These are phyloP conservation scores for Hebeloma cylindrosporum DNA, from an alignment of 768 basidiomycete species.

Conservation along the genomic window DNA sequence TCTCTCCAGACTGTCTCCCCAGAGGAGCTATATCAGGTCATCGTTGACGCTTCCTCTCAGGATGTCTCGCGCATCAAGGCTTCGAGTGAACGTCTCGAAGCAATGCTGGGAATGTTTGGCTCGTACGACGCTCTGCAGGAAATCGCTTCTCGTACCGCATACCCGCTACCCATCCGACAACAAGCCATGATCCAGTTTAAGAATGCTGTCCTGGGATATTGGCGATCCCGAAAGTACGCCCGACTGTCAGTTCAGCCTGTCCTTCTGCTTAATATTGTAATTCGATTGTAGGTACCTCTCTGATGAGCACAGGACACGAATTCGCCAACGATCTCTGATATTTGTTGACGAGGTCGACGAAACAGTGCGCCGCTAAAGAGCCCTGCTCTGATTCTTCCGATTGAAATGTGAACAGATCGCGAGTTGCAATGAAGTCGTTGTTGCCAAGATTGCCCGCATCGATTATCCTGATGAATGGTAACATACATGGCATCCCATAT, in stretches of 20 bases:
- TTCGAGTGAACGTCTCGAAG: conserved; percentile 61
- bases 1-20: conserved; percentile 49
- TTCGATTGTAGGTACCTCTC: conserved; percentile 56
- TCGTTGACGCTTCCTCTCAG: conserved; percentile 73
- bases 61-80: conserved; percentile 54
- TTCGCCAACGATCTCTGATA: conserved; percentile 60
- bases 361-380: conserved; percentile 44
- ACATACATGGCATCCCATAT: neutral
- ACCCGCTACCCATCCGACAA: conserved; percentile 69
- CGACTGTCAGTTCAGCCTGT: neutral
- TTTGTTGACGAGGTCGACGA: conserved; percentile 81
- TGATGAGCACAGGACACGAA: conserved; percentile 64
- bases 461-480: conserved; percentile 80
- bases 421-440: conserved; percentile 71
- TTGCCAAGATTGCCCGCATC: conserved; percentile 73
- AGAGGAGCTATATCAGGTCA: conserved; percentile 64
- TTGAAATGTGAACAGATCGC: conserved; percentile 71
- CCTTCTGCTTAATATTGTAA: conserved; percentile 12
- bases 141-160: conserved; percentile 60
- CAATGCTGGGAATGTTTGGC: conserved; percentile 67
- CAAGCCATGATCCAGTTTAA: conserved; percentile 91
- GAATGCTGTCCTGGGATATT: conserved; percentile 70
- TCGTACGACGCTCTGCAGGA: conserved; percentile 70
- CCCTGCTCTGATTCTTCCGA: too few species aligned
- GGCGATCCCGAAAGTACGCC: conserved; percentile 74